These are phyloP conservation scores for Backusella tarrabulga DNA, from an alignment of 192 early-diverging fungal genomes.

Conservation along the genomic window DNA sequence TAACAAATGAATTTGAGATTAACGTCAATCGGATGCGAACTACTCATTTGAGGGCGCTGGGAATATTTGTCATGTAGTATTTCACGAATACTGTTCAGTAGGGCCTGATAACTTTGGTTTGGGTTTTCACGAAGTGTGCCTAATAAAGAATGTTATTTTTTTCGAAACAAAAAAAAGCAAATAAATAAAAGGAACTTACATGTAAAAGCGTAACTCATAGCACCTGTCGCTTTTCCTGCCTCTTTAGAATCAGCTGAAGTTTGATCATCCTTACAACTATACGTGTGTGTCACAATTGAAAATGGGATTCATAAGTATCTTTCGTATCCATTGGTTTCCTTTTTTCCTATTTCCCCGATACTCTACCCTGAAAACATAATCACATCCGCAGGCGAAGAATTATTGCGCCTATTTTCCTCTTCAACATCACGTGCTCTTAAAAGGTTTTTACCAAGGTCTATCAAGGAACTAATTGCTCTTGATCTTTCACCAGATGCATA, in stretches of 20 bases:
- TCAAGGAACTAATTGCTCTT: slow-evolving; percentile 37
- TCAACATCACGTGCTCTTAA: slow-evolving; percentile 33
- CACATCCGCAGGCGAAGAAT: slow-evolving; percentile 61
- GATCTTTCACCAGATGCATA: slow-evolving; percentile 43
- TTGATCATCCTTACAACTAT: slow-evolving; percentile 73
- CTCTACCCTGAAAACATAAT: slow-evolving; percentile 76
- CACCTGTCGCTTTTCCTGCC: slow-evolving; percentile 59
- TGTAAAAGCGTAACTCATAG: slow-evolving; percentile 75
- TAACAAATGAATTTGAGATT: slow-evolving; percentile 19
- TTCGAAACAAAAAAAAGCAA: background rate
- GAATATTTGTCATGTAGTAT: slow-evolving; percentile 61
- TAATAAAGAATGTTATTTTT: background rate
- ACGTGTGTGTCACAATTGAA: background rate
- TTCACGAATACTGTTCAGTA: slow-evolving; percentile 65
- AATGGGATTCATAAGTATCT: background rate
- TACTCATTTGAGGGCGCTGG: slow-evolving; percentile 80
- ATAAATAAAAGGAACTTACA: slow-evolving; percentile 30
- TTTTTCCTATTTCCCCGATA: background rate
- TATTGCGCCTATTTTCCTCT: slow-evolving; percentile 26
- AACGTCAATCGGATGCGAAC: slow-evolving; percentile 56
- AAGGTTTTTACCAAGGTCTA: slow-evolving; percentile 43
- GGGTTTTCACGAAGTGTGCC: slow-evolving; percentile 53
- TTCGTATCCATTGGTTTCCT: background rate
- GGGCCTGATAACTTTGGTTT: slow-evolving; percentile 68
- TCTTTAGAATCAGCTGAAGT: slow-evolving; percentile 75